phyloP scores from a whole-genome alignment of 2,329 filamentous ascomycete species.

The Cladosporium sp. region DNA sequence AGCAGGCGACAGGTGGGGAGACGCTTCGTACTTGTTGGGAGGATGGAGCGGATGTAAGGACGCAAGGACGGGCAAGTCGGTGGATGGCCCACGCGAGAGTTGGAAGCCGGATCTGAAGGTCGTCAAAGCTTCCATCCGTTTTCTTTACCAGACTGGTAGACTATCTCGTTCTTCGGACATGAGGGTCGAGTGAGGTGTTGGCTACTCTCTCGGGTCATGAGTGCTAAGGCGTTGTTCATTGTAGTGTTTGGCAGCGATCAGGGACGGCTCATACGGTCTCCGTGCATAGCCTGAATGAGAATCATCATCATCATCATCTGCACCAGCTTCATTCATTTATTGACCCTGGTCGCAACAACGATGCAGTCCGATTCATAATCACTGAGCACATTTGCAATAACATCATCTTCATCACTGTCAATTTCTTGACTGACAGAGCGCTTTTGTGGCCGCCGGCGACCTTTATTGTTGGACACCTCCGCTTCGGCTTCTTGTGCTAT shows the following conservation, averaged over 20 bases:
- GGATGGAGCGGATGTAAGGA: slow-evolving; percentile 18
- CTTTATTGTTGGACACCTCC: too few relatives aligned
- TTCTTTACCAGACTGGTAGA: slow-evolving; percentile 15
- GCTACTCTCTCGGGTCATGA: slow-evolving; percentile 13
- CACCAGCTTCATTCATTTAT: too few relatives aligned
- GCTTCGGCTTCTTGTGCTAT: too few relatives aligned
- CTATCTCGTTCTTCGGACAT: slow-evolving; percentile 18
- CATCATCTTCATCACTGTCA: too few relatives aligned
- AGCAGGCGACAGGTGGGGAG: slow-evolving; percentile 6
- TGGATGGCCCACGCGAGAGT: slow-evolving; percentile 13
- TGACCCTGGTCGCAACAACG: too few relatives aligned
- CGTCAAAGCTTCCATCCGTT: slow-evolving; percentile 15
- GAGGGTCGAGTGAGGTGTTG: slow-evolving; percentile 10
- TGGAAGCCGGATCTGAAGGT: slow-evolving; percentile 19
- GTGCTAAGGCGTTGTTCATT: background rate
- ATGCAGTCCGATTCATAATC: too few relatives aligned
- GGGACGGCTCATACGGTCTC: background rate
- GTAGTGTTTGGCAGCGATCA: background rate
- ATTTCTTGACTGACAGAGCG: too few relatives aligned
- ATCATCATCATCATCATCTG: background rate
- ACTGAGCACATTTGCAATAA: too few relatives aligned
- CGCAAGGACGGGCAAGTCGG: slow-evolving; percentile 11
- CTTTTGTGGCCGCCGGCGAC: too few relatives aligned
- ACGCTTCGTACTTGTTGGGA: slow-evolving; percentile 15
- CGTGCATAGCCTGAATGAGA: background rate